Conservation (phyloP, 495 filamentous ascomycete genomes). For the Penicillium malachiteum region DNA sequence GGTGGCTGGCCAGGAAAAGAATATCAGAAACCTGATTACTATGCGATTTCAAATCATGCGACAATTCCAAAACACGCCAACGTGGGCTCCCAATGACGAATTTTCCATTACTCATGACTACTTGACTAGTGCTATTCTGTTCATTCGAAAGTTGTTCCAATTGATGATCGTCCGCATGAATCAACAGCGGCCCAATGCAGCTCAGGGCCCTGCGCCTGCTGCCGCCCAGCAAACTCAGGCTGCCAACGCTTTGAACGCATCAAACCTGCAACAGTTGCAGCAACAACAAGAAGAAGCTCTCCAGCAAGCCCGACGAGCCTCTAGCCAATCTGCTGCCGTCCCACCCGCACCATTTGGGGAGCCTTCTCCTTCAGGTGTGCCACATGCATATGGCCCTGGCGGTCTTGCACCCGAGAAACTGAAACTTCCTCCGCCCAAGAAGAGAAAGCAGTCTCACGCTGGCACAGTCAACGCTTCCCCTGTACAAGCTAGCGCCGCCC, state of each 20-base stretch:
- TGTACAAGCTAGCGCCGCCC: constrained; percentile 25
- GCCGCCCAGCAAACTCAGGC: constrained; percentile 25
- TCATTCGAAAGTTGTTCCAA: constrained; percentile 45
- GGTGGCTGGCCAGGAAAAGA: constrained; percentile 41
- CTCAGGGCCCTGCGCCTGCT: constrained; percentile 25
- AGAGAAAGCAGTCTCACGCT: constrained; percentile 48
- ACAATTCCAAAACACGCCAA: constrained; percentile 55
- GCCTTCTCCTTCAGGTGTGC: constrained; percentile 70
- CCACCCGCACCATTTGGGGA: constrained; percentile 65
- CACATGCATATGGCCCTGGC: constrained; percentile 50
- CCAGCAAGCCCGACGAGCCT: constrained; percentile 44
- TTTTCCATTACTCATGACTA: constrained; percentile 60
- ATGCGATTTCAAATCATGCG: constrained; percentile 55
- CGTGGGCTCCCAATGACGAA: constrained; percentile 52
- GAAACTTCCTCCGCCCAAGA: constrained; percentile 63
- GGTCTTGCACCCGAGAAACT: constrained; percentile 55
- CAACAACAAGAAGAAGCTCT: constrained; percentile 48
- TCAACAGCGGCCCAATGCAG: constrained; percentile 29
- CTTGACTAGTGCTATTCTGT: constrained; percentile 48
- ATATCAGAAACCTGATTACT: constrained; percentile 40
- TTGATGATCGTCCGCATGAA: constrained; percentile 41
- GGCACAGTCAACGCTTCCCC: constrained; percentile 33
- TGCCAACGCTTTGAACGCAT: constrained; percentile 58
- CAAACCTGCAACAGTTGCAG: constrained; percentile 61
- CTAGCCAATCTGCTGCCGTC: constrained; percentile 60